Percentiles rank a stretch among this genome's conserved stretches.
These are phyloP conservation scores for Yamadazyma nakazawae DNA, from an alignment of 805 yeast genomes.

Conservation along the genomic window DNA sequence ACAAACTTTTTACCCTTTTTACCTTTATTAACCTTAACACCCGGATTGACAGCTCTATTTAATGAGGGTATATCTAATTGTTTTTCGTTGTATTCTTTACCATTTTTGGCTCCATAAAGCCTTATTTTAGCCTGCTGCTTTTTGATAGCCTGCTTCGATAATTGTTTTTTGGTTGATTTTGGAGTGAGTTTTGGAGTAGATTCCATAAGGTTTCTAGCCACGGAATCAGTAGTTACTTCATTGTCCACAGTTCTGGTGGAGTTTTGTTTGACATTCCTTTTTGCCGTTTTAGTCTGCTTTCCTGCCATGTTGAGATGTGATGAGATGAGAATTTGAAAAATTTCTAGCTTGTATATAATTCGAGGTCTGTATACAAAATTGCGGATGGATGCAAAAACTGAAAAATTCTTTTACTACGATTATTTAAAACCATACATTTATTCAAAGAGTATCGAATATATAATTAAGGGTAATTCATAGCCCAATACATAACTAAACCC, in stretches of 20 bases:
- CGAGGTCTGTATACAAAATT: neutral
- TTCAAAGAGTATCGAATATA: neutral
- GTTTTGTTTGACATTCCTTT: slow-evolving; percentile 52
- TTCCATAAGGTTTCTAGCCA: slow-evolving; percentile 65
- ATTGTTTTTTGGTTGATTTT: slow-evolving; percentile 50
- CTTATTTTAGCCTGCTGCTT: slow-evolving; percentile 64
- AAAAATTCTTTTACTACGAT: no score
- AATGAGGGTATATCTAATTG: slow-evolving; percentile 77
- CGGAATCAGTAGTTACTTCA: slow-evolving; percentile 62
- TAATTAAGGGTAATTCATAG: neutral
- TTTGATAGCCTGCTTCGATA: slow-evolving; percentile 52
- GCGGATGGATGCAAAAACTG: slow-evolving; percentile 3
- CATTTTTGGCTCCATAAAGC: slow-evolving; percentile 62
- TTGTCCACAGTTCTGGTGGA: slow-evolving; percentile 56
- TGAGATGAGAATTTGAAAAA: slow-evolving; percentile 10
- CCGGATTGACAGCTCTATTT: slow-evolving; percentile 83
- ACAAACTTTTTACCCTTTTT: slow-evolving; percentile 85
- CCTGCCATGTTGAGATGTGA: slow-evolving; percentile 1
- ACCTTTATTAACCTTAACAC: slow-evolving; percentile 70
- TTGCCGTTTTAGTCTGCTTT: slow-evolving; percentile 55
- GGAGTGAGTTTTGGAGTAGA: slow-evolving; percentile 58
- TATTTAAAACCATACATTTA: neutral
- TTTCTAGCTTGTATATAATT: neutral
- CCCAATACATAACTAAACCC: no score
- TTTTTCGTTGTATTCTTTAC: slow-evolving; percentile 64